Conservation (phyloP, 2,329 filamentous ascomycete species). For the Onygena corvina region DNA sequence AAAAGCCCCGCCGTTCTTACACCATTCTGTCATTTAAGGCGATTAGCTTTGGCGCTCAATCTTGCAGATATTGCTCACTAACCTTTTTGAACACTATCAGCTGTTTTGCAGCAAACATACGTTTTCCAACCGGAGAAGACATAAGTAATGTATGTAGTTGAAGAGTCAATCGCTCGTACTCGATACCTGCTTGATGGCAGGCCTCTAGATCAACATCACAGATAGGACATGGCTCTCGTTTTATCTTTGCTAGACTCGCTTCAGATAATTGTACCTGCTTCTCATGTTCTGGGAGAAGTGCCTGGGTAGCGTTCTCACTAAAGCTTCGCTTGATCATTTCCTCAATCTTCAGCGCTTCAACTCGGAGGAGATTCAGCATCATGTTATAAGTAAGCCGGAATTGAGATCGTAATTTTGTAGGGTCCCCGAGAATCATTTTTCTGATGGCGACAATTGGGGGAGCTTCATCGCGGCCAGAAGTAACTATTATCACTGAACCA, state of each 20-base stretch:
- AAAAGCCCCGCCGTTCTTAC: slow-evolving; percentile 72
- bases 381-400: slow-evolving; percentile 98
- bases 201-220: slow-evolving; percentile 70
- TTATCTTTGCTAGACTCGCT: slow-evolving; percentile 80
- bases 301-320: slow-evolving; percentile 94
- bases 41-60: slow-evolving; percentile 16
- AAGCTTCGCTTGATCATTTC: slow-evolving; percentile 99
- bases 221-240: slow-evolving; percentile 66
- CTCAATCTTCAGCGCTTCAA: slow-evolving; percentile 95
- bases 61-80: slow-evolving; percentile 10
- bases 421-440: slow-evolving; percentile 91
- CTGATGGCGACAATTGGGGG: slow-evolving; percentile 71
- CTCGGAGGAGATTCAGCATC: slow-evolving; percentile 89
- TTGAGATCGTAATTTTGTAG: slow-evolving; percentile 87
- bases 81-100: slow-evolving; percentile 68
- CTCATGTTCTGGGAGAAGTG: slow-evolving; percentile 85
- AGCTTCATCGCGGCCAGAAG: slow-evolving; percentile 67
- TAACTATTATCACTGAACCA: slow-evolving; percentile 87
- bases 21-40: slow-evolving; percentile 46
- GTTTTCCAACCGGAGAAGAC: slow-evolving; percentile 67
- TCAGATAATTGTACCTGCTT: slow-evolving; percentile 87
- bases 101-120: slow-evolving; percentile 63
- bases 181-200: slow-evolving; percentile 71
- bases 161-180: slow-evolving; percentile 64
- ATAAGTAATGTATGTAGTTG: slow-evolving; percentile 68